These are phyloP conservation scores for Solanum megistacrolobum DNA, from an alignment of 257 asterid genomes.

Conservation along the genomic window DNA sequence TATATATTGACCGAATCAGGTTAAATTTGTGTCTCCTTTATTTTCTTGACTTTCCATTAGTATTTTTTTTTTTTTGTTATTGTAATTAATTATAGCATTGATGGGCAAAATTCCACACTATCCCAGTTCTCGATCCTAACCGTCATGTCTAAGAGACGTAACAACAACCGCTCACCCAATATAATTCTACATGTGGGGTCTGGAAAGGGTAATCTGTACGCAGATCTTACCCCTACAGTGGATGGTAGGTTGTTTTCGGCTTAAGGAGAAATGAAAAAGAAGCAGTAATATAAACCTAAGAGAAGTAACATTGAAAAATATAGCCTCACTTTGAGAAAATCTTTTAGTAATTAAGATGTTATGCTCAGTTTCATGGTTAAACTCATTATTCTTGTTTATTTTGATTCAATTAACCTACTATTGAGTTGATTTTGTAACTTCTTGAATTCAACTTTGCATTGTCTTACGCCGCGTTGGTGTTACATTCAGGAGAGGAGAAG, in stretches of 20 bases:
- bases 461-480: background rate
- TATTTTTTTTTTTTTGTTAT: background rate
- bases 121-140: background rate
- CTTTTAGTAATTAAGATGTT: background rate
- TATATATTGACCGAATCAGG: no score
- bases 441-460: background rate
- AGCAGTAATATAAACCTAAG: background rate
- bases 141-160: background rate
- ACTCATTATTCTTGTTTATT: background rate
- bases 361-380: background rate
- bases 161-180: no score
- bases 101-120: background rate
- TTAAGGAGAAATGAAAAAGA: no score
- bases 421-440: background rate
- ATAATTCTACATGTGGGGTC: no score
- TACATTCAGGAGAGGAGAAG: slow-evolving; percentile 22
- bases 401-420: background rate
- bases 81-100: background rate
- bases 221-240: no score
- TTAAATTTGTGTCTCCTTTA: background rate
- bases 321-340: background rate
- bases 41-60: background rate
- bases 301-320: background rate
- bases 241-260: no score
- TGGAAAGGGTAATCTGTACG: no score